phyloP scores from a whole-genome alignment of 2,329 filamentous ascomycete species.

The Rhexocercosporidium sp. region DNA sequence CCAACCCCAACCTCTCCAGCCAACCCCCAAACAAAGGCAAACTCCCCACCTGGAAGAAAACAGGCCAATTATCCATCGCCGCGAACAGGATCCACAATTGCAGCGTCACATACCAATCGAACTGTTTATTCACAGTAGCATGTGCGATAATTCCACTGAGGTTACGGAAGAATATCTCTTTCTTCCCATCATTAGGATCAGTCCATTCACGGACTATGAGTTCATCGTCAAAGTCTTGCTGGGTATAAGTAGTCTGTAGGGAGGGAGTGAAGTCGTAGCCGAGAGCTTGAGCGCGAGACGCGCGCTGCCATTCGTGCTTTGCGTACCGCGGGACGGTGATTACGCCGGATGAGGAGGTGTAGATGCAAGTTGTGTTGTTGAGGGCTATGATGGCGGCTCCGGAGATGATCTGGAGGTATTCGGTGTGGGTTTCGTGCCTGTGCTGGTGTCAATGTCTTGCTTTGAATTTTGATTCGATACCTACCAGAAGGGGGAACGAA shows the following conservation, averaged over 20 bases:
- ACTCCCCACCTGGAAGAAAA: background rate
- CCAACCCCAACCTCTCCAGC: background rate
- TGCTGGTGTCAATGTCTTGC: background rate
- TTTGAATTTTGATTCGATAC: background rate
- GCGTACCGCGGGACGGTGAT: slow-evolving; percentile 22
- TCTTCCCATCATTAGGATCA: slow-evolving; percentile 28
- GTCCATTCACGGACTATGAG: slow-evolving; percentile 30
- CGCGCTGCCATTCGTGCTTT: slow-evolving; percentile 29
- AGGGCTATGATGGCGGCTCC: slow-evolving; percentile 25
- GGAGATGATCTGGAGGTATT: slow-evolving; percentile 26
- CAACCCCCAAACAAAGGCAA: background rate
- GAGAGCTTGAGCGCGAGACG: background rate
- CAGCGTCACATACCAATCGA: slow-evolving; percentile 19
- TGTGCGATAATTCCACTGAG: slow-evolving; percentile 26
- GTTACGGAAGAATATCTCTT: slow-evolving; percentile 33
- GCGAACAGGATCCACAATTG: slow-evolving; percentile 24
- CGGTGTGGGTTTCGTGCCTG: slow-evolving; percentile 31
- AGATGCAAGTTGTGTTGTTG: slow-evolving; percentile 10
- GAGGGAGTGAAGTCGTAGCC: background rate
- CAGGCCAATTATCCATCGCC: slow-evolving; percentile 27
- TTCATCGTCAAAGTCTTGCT: background rate
- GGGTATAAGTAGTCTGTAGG: background rate
- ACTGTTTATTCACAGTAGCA: background rate
- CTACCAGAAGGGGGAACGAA: too few relatives aligned
- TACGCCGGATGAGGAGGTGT: slow-evolving; percentile 17